Base-by-base conservation (phyloP, 2,329 filamentous ascomycete genomes). In the Penicillium decumbens region DNA sequence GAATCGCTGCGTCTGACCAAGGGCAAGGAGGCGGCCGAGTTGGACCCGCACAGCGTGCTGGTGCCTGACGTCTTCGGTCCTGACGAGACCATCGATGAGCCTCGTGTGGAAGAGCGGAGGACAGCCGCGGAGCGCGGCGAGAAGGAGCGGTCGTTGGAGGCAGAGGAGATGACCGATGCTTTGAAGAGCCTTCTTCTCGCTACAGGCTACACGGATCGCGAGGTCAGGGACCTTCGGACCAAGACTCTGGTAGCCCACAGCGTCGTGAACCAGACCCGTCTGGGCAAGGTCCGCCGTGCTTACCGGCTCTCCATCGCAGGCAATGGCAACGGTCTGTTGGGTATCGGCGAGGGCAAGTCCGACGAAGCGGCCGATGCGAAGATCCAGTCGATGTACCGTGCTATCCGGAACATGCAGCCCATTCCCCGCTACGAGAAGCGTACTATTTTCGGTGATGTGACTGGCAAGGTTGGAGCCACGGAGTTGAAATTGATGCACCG, bases 391-490 rank as follows among this genome's bases (percentile, higher is more conserved):
- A 82, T 81, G 70, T 82, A 90, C 73, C 79, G 85, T 57, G 92
- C 93, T 23, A 88, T 97, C 60, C 80, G 87, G 65, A 96, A 93
- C 76, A 90, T 98, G 88, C 82, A 83, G 75, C 91, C 93, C n/a
- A 83, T 98, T 48, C 82, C 84, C 43, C 80, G 92, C 50, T 98
- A 97, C 67, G 93, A 98, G 77, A 80, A 89, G 62, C 79, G 93
- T 54, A 98, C 93, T 10, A 93, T 95, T 45, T 97, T 81, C 72
- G 93, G 93, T 49, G 83, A 90, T 56, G 81, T 95, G 35, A 80
- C 83, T 70, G 83, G 77, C 61, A 98, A 98, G 77, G 81, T 95
- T 29, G 89, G 89, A 50, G 93, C 88, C n/a, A 89, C 87, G 6
- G 81, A 93, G 53, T 83, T 98, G 59, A 80, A 89, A 73, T 77